Evolutionary conservation across 2,329 filamentous ascomycete genomes (phyloP).

Genomic region (Periconia sp.): DNA sequence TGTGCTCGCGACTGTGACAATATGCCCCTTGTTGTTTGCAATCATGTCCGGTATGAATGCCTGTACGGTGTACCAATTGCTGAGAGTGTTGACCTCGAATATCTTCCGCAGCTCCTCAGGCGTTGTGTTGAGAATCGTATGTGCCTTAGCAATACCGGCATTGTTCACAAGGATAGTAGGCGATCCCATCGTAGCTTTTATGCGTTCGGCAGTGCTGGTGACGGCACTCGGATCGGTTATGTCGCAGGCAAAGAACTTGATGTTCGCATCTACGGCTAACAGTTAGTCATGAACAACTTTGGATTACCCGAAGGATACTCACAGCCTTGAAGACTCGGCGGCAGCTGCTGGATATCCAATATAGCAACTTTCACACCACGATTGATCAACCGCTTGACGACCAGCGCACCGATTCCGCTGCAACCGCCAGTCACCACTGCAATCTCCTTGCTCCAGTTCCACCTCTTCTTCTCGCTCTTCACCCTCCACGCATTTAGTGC

Average conservation of each 20-base stretch:
- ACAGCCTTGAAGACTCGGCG: slow-evolving; percentile 34
- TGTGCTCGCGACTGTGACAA: slow-evolving; percentile 62
- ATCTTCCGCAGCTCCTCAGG: slow-evolving; percentile 40
- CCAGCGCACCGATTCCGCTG: slow-evolving; percentile 42
- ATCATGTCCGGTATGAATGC: slow-evolving; percentile 47
- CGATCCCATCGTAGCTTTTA: slow-evolving; percentile 28
- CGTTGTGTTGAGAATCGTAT: slow-evolving; percentile 40
- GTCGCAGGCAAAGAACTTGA: slow-evolving; percentile 42
- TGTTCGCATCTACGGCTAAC: slow-evolving; percentile 25
- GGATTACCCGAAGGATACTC: slow-evolving; percentile 6
- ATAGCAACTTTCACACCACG: slow-evolving; percentile 40
- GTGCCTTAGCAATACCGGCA: slow-evolving; percentile 36
- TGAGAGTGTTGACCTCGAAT: slow-evolving; percentile 46
- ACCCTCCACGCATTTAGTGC: slow-evolving; percentile 49
- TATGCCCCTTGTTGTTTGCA: slow-evolving; percentile 54
- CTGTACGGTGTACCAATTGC: slow-evolving; percentile 41
- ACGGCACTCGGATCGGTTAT: slow-evolving; percentile 38
- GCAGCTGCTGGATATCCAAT: slow-evolving; percentile 40
- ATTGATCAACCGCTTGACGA: slow-evolving; percentile 32
- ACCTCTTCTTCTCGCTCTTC: slow-evolving; percentile 40
- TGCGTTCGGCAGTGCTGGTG: slow-evolving; percentile 26
- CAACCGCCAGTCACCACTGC: slow-evolving; percentile 47
- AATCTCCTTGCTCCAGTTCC: slow-evolving; percentile 41
- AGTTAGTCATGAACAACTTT: neutral
- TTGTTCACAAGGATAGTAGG: slow-evolving; percentile 47